Evolutionary conservation across 345 rosid genomes (phyloP).

Genomic region (Bretschneidera sinensis): DNA sequence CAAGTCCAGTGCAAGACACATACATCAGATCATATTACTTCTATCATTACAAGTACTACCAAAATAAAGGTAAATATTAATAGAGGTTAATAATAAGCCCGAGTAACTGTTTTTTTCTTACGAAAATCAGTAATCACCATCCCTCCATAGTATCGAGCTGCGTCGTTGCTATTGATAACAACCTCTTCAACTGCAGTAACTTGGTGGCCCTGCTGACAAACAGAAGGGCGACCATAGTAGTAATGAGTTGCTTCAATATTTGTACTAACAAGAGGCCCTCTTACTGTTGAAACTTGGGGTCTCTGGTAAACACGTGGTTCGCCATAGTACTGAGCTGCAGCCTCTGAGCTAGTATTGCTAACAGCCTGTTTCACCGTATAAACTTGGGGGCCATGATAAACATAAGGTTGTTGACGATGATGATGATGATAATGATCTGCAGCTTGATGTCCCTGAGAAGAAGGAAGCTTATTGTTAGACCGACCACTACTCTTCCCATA

Average conservation of each 20-base stretch:
- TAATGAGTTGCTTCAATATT: conserved; percentile 1
- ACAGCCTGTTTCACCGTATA: neutral
- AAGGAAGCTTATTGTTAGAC: too few relatives aligned
- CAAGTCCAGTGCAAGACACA: too few relatives aligned
- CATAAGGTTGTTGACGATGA: neutral
- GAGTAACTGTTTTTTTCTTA: neutral
- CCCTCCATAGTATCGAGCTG: conserved; percentile 9
- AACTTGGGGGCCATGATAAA: conserved; percentile 4
- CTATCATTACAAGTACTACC: neutral
- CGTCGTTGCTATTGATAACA: neutral
- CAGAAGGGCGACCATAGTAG: neutral
- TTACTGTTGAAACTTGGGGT: conserved; percentile 5
- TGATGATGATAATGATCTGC: too few relatives aligned
- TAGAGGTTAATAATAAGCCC: neutral
- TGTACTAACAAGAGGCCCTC: neutral
- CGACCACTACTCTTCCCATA: too few relatives aligned
- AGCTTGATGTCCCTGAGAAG: too few relatives aligned
- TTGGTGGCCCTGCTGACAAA: neutral
- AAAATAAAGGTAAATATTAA: too few relatives aligned
- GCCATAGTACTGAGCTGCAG: neutral
- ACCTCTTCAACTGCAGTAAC: neutral
- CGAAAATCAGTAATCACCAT: neutral
- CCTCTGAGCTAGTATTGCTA: neutral
- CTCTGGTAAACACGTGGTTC: neutral
- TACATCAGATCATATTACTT: neutral